Conservation (phyloP, 768 basidiomycete genomes). For the Leucogyrophana mollusca region DNA sequence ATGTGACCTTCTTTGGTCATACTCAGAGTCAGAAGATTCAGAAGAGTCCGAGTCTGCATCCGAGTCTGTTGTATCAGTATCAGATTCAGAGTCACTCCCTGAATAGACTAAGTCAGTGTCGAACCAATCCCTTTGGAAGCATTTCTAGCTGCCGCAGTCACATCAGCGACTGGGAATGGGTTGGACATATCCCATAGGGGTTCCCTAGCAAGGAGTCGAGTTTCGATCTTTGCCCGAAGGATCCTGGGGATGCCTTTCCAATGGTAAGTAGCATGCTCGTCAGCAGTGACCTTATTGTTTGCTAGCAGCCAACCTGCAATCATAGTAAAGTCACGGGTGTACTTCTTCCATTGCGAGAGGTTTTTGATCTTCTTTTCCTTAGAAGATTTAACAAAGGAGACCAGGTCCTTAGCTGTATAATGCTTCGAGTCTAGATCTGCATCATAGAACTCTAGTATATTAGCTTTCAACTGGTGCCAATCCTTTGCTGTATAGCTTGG, state of each 20-base stretch:
- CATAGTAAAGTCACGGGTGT: conserved; percentile 5
- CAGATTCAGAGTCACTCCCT: conserved; percentile 1
- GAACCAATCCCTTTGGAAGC: conserved; percentile 2
- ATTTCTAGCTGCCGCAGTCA: neutral
- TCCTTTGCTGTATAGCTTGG: neutral
- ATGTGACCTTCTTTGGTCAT: neutral
- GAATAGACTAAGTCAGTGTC: neutral
- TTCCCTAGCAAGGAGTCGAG: neutral
- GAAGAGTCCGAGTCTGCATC: conserved; percentile 3
- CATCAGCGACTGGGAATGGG: neutral
- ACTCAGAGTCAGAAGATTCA: conserved; percentile 2
- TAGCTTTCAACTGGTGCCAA: conserved; percentile 1
- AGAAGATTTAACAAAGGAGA: conserved; percentile 1
- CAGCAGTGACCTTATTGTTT: neutral
- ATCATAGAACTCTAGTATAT: conserved; percentile 10
- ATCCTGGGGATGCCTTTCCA: conserved; percentile 9
- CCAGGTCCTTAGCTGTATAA: conserved; percentile 6
- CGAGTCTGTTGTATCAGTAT: conserved; percentile 7
- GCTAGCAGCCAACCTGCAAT: conserved; percentile 9
- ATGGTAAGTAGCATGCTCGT: conserved; percentile 4
- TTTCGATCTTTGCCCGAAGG: neutral
- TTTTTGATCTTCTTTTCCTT: neutral
- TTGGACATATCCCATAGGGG: neutral
- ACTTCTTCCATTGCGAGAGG: conserved; percentile 10
- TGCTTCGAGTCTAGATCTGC: conserved; percentile 3